These are phyloP conservation scores for Amphibolis antarctica DNA, from an alignment of 106 monocot genomes.

Conservation along the genomic window DNA sequence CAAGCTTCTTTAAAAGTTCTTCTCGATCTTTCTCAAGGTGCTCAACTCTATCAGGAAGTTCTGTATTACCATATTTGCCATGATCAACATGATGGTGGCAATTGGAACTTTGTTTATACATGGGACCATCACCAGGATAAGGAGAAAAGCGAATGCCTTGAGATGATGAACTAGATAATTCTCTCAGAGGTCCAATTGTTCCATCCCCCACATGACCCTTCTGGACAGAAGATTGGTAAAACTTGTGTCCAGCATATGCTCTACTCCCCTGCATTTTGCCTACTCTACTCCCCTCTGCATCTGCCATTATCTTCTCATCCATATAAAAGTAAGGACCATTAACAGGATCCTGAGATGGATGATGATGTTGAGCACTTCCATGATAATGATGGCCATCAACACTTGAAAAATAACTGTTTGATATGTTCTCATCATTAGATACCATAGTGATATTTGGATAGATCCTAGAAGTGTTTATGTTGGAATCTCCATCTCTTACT, in stretches of 20 bases:
- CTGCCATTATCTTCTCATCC: constrained; percentile 9
- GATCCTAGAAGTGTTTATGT: constrained; percentile 1
- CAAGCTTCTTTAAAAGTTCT: constrained; percentile 69
- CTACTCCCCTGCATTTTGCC: constrained; percentile 9
- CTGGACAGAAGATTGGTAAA: constrained; percentile 5
- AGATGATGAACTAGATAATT: neutral
- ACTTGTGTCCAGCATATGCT: constrained; percentile 5
- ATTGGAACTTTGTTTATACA: constrained; percentile 16
- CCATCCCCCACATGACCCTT: constrained; percentile 12
- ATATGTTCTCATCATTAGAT: neutral
- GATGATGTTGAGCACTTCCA: constrained; percentile 11
- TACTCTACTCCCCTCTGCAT: constrained; percentile 15
- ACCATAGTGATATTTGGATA: neutral
- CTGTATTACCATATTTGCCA: constrained; percentile 11
- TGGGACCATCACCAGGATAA: constrained; percentile 43
- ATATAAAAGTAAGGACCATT: neutral
- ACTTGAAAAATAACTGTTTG: constrained; percentile 1
- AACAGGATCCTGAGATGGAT: constrained; percentile 15
- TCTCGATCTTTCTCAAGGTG: constrained; percentile 48
- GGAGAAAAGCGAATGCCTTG: constrained; percentile 16
- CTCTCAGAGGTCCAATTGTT: constrained; percentile 3
- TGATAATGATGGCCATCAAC: constrained; percentile 8
- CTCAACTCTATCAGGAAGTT: constrained; percentile 25
- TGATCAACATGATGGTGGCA: neutral
- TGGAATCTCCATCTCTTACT: constrained; percentile 3